Evolutionary conservation across 2,329 filamentous ascomycete species (phyloP), one percentile per base, ranked within the genome.

Genomic region (Diaporthe batatas): DNA sequence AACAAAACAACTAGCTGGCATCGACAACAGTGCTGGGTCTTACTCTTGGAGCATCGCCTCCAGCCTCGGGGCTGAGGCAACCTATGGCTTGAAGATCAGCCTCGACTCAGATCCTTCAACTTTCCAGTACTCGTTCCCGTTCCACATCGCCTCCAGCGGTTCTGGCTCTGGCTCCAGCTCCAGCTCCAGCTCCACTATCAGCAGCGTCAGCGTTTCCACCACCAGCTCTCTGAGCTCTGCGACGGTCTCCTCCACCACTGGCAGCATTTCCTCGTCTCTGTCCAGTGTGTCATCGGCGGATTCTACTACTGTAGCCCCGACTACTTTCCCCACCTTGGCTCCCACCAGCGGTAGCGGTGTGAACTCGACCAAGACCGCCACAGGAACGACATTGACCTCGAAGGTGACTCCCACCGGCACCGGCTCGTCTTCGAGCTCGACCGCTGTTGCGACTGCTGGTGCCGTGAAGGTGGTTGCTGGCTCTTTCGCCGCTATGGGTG

Each of bases 61-160:
- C 73, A 75, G 79, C 36, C 84, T 88, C 36, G 87, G 86, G 75
- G 77, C 77, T 72, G 79, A 83, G 53, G 82, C 82, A 68, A 84
- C 85, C 78, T 92, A 91, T 81, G 90, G 90, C 76, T 83, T 92
- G 79, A 83, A 85, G 82, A 83, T 92, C 81, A 80, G 80, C 75
- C 83, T 86, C 47, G 85, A 88, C 76, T 81, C 80, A 75, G 79
- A 90, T 82, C 70, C 82, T 29, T 75, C 65, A 14, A 81, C 86
- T 79, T 90, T 89, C 86, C 89, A 92, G 86, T 91, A 87, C 86
- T 90, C 88, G 72, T 87, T 86, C 83, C 89, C 89, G 77, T 92
- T 92, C 85, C 77, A 83, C 78, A 89, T 90, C 78, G 78, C 79
- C n/a, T 58, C 51, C 25, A 51, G 51, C 68, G 78, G 74, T 55